A percentile compares a stretch with the other conserved stretches of the same genome.
These are phyloP conservation scores for Ottelia alismoides DNA, from an alignment of 106 monocot genomes.

Conservation along the genomic window DNA sequence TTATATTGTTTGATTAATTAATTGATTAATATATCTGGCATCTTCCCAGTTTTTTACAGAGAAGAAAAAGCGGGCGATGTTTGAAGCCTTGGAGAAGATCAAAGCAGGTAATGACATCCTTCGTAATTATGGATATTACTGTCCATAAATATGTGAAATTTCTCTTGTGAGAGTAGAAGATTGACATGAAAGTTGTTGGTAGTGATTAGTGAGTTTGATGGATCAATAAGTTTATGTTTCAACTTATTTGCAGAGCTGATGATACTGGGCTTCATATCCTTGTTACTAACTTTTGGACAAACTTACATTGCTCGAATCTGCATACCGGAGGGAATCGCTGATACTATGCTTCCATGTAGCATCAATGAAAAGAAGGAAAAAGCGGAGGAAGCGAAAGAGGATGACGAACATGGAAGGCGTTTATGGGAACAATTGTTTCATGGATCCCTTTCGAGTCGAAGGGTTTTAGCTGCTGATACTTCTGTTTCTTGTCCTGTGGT, in stretches of 20 bases:
- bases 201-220: too few species aligned
- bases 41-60: too few species aligned
- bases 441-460: neutral
- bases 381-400: slow-evolving; percentile 2
- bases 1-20: too few species aligned
- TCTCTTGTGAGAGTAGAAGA: too few species aligned
- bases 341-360: slow-evolving; percentile 77
- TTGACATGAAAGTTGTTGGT: too few species aligned
- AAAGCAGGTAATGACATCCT: too few species aligned
- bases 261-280: slow-evolving; percentile 91
- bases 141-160: too few species aligned
- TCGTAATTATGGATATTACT: too few species aligned
- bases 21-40: too few species aligned
- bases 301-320: slow-evolving; percentile 59
- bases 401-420: slow-evolving; percentile 14
- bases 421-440: slow-evolving; percentile 18
- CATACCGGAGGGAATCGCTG: slow-evolving; percentile 40
- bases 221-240: too few species aligned
- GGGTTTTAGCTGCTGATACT: neutral
- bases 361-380: neutral
- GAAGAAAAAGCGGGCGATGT: too few species aligned
- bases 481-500: neutral
- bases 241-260: slow-evolving; percentile 84
- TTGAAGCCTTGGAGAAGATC: too few species aligned
- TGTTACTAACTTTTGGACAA: slow-evolving; percentile 70